Base-by-base conservation (phyloP, 176 grass and related monocot genomes). In the Puccinellia tenuiflora region DNA sequence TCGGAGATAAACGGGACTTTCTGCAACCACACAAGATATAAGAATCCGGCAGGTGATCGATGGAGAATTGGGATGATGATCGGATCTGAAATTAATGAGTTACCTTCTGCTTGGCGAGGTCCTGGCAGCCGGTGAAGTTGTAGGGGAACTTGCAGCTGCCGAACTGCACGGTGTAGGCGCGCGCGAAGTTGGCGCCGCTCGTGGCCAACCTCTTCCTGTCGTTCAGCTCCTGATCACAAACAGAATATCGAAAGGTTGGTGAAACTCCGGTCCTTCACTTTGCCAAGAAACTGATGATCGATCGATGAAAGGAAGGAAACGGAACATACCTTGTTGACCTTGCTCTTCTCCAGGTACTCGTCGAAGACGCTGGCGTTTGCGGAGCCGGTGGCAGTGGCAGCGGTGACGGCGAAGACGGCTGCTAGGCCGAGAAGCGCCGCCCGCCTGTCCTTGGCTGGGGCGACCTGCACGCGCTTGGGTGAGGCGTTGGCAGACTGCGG, bases 51-150 rank as follows among this genome's bases (percentile, higher is more conserved):
- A 1, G n/a, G 39, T 24, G 42, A 34, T 26, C 7, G 6, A 34
- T 26, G 14, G 6, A 7, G 42, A 29, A 12, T 22, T 39, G 11
- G 39, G 29, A 59, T 67, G 21, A 14, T 47, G 48, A 39, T 45
- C 21, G 38, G 70, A 29, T 34, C 17, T 34, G 37, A 65, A 72
- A 46, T 6, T 8, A 46, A 46, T 9, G 24, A 31, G 16, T 12
- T 74, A 98, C 93, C 96, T 99, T 99, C 81, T 99, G 89, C 86
- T 99, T 99, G 73, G 96, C 96, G 33, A 99, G 79, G 90, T 99
- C 96, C 87, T 96, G 96, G 84, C 96, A 99, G 0, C 93, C 96
- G 75, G 96, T 99, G 89, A 98, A 95, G 88, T 98, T 98, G 64
- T 93, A 89, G 29, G 96, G 96, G 91, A 98, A 98, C 61, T 93